These are phyloP conservation scores for Noccaea bulbosa DNA, from an alignment of 345 rosid genomes.

Conservation along the genomic window DNA sequence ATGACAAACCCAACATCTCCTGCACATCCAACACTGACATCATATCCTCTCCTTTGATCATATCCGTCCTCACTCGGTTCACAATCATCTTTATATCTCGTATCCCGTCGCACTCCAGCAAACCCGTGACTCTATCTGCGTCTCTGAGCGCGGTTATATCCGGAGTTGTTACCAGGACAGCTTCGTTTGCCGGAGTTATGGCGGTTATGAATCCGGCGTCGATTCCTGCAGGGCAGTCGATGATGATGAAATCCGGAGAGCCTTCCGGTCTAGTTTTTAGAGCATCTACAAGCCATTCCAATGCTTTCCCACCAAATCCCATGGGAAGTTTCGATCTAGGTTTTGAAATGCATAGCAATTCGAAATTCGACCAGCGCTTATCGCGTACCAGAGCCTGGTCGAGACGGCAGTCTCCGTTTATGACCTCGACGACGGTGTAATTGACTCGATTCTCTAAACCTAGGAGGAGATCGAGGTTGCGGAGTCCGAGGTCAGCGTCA, in stretches of 20 bases:
- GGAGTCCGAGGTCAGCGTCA: conserved; percentile 94
- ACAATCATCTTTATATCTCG: conserved; percentile 94
- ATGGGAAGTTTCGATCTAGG: conserved; percentile 90
- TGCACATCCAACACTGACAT: conserved; percentile 96
- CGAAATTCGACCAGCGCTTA: conserved; percentile 94
- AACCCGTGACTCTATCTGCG: conserved; percentile 87
- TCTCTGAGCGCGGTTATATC: conserved; percentile 88
- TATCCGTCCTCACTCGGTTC: conserved; percentile 89
- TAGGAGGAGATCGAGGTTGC: conserved; percentile 90
- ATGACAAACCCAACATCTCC: conserved; percentile 85
- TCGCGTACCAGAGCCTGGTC: conserved; percentile 96
- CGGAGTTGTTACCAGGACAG: conserved; percentile 85
- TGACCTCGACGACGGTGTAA: conserved; percentile 87
- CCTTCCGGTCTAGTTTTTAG: conserved; percentile 73
- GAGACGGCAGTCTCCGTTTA: conserved; percentile 91
- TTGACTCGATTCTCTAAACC: conserved; percentile 95
- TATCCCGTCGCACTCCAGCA: conserved; percentile 90
- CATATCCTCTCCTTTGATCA: conserved; percentile 99
- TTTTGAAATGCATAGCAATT: conserved; percentile 88
- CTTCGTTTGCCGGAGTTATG: conserved; percentile 95
- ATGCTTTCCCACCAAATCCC: conserved; percentile 93
- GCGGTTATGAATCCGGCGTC: conserved; percentile 99
- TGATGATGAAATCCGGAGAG: conserved; percentile 77
- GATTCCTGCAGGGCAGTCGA: conserved; percentile 96
- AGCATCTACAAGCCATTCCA: conserved; percentile 90